Conservation (phyloP, 2,329 filamentous ascomycete species). For the Corynespora cassiicola region DNA sequence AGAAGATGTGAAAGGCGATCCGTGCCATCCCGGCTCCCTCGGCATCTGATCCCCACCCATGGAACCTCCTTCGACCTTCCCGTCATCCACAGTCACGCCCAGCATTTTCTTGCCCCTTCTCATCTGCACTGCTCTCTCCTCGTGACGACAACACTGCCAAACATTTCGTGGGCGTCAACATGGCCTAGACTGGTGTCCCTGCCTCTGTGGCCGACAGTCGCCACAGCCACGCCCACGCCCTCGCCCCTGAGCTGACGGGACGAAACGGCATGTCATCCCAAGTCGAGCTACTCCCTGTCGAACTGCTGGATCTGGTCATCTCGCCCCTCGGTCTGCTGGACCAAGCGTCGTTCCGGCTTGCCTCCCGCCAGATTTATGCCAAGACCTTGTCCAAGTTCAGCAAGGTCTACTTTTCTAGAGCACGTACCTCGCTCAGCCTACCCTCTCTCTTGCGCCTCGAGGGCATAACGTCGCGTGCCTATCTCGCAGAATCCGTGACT, state of each 20-base stretch:
- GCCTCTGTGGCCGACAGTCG: not conserved
- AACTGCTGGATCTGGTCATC: conserved; percentile 34
- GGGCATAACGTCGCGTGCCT: conserved; percentile 18
- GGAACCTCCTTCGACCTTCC: too few relatives aligned
- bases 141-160: too few relatives aligned
- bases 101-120: too few relatives aligned
- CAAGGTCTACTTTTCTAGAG: conserved; percentile 26
- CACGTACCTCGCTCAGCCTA: conserved; percentile 28
- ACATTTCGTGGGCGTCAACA: too few relatives aligned
- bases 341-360: conserved; percentile 28
- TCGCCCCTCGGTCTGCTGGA: conserved; percentile 19
- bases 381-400: conserved; percentile 28
- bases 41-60: too few relatives aligned
- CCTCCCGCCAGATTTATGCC: conserved; percentile 26
- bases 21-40: too few relatives aligned
- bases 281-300: conserved; percentile 34
- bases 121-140: too few relatives aligned
- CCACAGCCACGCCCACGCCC: not conserved
- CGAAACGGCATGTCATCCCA: conserved; percentile 23
- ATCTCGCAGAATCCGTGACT: conserved; percentile 23
- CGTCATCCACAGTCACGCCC: too few relatives aligned
- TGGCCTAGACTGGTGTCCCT: conserved; percentile 1
- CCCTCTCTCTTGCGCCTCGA: conserved; percentile 30
- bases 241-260: not conserved
- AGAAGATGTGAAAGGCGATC: too few relatives aligned